phyloP scores from a whole-genome alignment of 83 land plant genomes.

The Isoetes engelmannii region DNA sequence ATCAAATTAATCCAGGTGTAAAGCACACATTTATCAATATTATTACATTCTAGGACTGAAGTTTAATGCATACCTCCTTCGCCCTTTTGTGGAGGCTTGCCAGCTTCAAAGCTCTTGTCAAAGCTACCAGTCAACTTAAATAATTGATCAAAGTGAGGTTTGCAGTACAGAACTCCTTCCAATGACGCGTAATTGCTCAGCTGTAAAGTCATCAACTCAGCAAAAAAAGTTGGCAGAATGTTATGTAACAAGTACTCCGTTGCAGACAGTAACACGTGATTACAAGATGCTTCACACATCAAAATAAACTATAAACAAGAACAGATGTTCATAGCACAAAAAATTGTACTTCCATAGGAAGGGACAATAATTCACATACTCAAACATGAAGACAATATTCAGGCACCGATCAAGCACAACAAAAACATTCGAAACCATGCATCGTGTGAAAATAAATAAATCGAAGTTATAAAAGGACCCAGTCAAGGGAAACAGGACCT shows the following conservation, averaged over 20 bases:
- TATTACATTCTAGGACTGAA: too few relatives aligned
- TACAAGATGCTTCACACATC: neutral
- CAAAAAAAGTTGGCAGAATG: too few relatives aligned
- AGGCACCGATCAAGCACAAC: neutral
- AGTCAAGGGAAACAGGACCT: too few relatives aligned
- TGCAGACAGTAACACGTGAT: too few relatives aligned
- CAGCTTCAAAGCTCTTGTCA: constrained; percentile 48
- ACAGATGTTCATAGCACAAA: neutral
- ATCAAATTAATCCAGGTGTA: too few relatives aligned
- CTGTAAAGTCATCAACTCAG: constrained; percentile 21
- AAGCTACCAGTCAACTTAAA: constrained; percentile 64
- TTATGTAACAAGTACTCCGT: too few relatives aligned
- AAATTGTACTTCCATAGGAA: neutral
- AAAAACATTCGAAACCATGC: neutral
- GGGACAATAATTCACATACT: too few relatives aligned
- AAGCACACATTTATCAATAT: too few relatives aligned
- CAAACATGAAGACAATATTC: neutral
- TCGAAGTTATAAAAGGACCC: too few relatives aligned
- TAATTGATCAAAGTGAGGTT: constrained; percentile 67
- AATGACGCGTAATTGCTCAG: constrained; percentile 63
- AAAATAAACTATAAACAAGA: constrained; percentile 3
- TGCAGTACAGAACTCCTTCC: constrained; percentile 68
- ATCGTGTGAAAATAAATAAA: neutral
- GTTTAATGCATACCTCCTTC: too few relatives aligned
- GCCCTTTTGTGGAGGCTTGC: constrained; percentile 51